Conservation (phyloP, 208 protist genomes). For the Crithidia mellificae region DNA sequence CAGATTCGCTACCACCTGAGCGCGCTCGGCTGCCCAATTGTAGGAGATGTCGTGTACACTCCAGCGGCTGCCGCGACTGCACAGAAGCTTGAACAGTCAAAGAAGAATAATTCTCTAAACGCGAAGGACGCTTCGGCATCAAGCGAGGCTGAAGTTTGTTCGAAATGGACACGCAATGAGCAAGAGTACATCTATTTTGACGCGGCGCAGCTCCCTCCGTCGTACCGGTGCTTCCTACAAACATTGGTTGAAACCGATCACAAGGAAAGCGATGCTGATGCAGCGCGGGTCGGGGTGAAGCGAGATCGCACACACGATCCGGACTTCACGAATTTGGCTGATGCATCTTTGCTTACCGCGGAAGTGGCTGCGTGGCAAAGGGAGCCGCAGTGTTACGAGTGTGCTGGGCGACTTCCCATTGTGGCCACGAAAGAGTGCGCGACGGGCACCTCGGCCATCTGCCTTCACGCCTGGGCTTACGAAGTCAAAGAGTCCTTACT, state of each 20-base stretch:
- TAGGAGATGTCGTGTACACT: slow-evolving; percentile 67
- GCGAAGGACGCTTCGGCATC: too few relatives aligned
- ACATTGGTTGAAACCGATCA: not conserved
- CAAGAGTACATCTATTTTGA: slow-evolving; percentile 28
- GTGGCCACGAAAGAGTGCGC: slow-evolving; percentile 40
- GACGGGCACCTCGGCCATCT: slow-evolving; percentile 39
- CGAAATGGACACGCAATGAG: slow-evolving; percentile 5
- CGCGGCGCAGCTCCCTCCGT: slow-evolving; percentile 22
- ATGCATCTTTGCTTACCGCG: not conserved
- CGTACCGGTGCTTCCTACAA: slow-evolving; percentile 14
- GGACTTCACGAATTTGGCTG: not conserved
- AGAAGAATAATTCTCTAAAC: too few relatives aligned
- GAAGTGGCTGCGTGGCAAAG: slow-evolving; percentile 6
- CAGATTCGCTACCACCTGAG: slow-evolving; percentile 90
- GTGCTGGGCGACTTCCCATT: slow-evolving; percentile 50
- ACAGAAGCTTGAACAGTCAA: not conserved
- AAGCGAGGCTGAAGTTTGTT: too few relatives aligned
- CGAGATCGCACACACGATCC: not conserved
- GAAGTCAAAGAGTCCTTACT: slow-evolving; percentile 47
- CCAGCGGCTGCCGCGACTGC: not conserved
- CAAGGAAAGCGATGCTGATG: not conserved
- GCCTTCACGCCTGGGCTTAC: slow-evolving; percentile 79
- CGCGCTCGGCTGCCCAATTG: slow-evolving; percentile 76
- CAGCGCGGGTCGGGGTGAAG: not conserved
- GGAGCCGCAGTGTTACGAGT: slow-evolving; percentile 80